A percentile compares a stretch with the other conserved stretches of the same genome.
These are phyloP conservation scores for Podaxis rugospora DNA, from an alignment of 768 basidiomycete species.

Conservation along the genomic window DNA sequence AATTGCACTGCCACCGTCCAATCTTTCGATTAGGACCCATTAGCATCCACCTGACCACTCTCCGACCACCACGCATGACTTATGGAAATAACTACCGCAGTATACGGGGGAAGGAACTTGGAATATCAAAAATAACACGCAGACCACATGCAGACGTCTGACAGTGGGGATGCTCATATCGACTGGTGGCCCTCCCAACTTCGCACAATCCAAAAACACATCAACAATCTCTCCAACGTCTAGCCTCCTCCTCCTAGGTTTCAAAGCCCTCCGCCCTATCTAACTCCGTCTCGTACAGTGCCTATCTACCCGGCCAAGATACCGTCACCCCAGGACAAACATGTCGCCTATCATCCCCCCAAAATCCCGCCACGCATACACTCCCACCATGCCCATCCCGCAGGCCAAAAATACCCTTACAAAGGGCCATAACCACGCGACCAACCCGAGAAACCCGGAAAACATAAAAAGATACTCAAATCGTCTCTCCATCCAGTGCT, in stretches of 20 bases:
- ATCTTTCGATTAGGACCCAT: background rate
- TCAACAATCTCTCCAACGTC: too few relatives aligned
- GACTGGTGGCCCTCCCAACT: background rate
- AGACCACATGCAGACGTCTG: conserved; percentile 9
- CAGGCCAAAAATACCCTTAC: background rate
- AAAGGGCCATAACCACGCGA: background rate
- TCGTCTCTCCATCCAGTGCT: conserved; percentile 35
- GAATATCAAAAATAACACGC: background rate
- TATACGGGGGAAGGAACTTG: background rate
- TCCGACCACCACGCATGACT: too few relatives aligned
- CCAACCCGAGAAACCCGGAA: conserved; percentile 16
- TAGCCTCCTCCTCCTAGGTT: too few relatives aligned
- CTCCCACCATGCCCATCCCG: background rate
- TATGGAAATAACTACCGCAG: background rate
- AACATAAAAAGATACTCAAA: conserved; percentile 31
- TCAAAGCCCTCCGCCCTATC: too few relatives aligned
- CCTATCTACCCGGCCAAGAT: too few relatives aligned
- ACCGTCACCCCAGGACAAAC: too few relatives aligned
- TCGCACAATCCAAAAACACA: background rate
- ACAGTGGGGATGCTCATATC: background rate
- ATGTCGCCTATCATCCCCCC: background rate
- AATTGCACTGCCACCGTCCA: background rate
- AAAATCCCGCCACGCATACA: background rate
- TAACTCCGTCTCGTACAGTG: too few relatives aligned
- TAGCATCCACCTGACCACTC: too few relatives aligned